Percentiles rank a stretch among this genome's conserved stretches.
phyloP scores from a whole-genome alignment of 257 asterid species.

The Linaria vulgaris region DNA sequence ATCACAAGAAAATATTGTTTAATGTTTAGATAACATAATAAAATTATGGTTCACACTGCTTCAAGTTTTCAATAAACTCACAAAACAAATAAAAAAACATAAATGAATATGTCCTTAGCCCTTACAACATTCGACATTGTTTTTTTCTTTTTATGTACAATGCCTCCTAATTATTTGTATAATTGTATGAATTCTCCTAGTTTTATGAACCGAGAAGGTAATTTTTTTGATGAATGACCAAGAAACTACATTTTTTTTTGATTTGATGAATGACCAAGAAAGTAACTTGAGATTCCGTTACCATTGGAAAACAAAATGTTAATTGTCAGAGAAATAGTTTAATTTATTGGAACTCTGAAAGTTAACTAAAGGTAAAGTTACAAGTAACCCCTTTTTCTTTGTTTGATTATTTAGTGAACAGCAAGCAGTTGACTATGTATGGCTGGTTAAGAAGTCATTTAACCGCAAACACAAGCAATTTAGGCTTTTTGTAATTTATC shows the following conservation, averaged over 20 bases:
- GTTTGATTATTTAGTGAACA: slow-evolving; percentile 8
- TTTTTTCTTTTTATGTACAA: too few relatives aligned
- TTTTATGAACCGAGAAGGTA: background rate
- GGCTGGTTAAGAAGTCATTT: slow-evolving; percentile 12
- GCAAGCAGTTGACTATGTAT: slow-evolving; percentile 31
- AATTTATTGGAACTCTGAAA: slow-evolving; percentile 11
- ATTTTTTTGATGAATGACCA: too few relatives aligned
- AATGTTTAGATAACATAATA: too few relatives aligned
- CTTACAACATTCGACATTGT: too few relatives aligned
- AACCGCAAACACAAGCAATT: slow-evolving; percentile 31
- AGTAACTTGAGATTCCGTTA: background rate
- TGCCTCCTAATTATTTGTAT: background rate
- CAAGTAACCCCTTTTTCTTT: slow-evolving; percentile 16
- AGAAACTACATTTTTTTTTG: too few relatives aligned
- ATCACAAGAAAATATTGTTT: too few relatives aligned
- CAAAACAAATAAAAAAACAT: too few relatives aligned
- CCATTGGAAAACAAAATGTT: background rate
- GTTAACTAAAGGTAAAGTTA: slow-evolving; percentile 26
- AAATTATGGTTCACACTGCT: too few relatives aligned
- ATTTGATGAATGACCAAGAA: too few relatives aligned
- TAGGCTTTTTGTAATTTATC: background rate
- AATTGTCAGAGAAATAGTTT: slow-evolving; percentile 31
- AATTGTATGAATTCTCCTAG: background rate
- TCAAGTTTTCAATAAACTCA: too few relatives aligned
- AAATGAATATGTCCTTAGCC: too few relatives aligned